Conservation (phyloP, 1,139 yeast genomes). For the Zygoascus sp. region DNA sequence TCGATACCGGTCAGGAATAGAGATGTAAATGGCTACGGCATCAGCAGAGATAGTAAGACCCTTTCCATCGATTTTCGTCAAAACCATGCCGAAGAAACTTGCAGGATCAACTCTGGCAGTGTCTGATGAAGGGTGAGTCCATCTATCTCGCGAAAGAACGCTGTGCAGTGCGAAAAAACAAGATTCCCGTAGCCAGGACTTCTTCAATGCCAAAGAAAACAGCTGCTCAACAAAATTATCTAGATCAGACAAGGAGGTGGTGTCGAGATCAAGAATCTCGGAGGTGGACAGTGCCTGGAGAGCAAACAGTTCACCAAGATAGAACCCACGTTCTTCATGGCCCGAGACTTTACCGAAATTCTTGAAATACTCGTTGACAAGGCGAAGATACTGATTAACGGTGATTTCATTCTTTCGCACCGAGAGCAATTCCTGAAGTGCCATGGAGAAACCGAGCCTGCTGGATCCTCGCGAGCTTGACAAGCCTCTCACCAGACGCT, state of each 20-base stretch:
- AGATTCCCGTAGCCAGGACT: constrained; percentile 86
- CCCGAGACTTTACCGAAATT: constrained; percentile 55
- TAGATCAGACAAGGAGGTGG: constrained; percentile 32
- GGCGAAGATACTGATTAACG: constrained; percentile 43
- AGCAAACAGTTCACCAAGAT: constrained; percentile 85
- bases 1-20: constrained; percentile 41
- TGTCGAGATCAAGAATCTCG: constrained; percentile 41
- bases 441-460: constrained; percentile 83
- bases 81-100: constrained; percentile 34
- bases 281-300: constrained; percentile 67
- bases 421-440: constrained; percentile 66
- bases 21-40: constrained; percentile 69
- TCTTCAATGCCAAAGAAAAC: constrained; percentile 56
- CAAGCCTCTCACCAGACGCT: constrained; percentile 74
- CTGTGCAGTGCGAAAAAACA: constrained; percentile 66
- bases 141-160: constrained; percentile 32
- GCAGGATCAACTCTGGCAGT: constrained; percentile 24
- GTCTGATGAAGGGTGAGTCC: constrained; percentile 6
- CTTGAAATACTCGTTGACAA: constrained; percentile 42
- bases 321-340: constrained; percentile 71
- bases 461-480: constrained; percentile 81
- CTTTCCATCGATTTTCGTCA: constrained; percentile 46
- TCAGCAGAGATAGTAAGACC: constrained; percentile 68
- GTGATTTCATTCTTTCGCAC: constrained; percentile 40
- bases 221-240: constrained; percentile 43